Evolutionary conservation across 108 stramenopile genomes (phyloP), one percentile per base, ranked within the genome.

Genomic region (Chaetoceros muelleri): DNA sequence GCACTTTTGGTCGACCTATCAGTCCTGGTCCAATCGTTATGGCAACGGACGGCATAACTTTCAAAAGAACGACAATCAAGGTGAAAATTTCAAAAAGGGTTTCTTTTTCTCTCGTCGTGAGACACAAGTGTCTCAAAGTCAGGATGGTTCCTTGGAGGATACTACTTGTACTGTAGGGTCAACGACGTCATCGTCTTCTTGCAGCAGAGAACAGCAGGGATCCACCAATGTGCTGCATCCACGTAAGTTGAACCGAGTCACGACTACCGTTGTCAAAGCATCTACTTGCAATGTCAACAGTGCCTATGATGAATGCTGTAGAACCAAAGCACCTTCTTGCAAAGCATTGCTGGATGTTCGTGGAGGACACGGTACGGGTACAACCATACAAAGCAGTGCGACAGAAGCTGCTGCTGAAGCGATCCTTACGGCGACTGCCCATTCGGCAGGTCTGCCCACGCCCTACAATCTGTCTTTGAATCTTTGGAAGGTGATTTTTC

Each of bases 401-500:
- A 24, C 20, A 17, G 47, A 28, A 30, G 56, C 56, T 7, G 51
- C 24, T 16, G 64, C 44, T 2, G 23, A 24, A 23, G 64, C 51
- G 20, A 57, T 34, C 17, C 57, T 62, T 2, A 61, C 22, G n/a
- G 64, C 60, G n/a, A 55, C 47, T 22, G 55, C 50, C 16, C 56
- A 56, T 8, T 54, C 46, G 2, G 48, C 47, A 10, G 45, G 55
- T 18, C 44, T 52, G 19, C 30, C 62, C 8, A 58, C 71, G 3
- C 89, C 89, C 1, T 73, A 73, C 26, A 74, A 74, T 25, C 71
- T 93, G 49, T 87, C 85, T 22, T 58, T 93, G 46, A 81, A 93
- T 69, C 62, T 66, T 25, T 93, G 92, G 92, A 93, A 93, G 61
- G 74, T 82, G 19, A 83, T 93, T 30, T 87, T 93, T 53, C 92